Percentiles rank a stretch among this genome's conserved stretches.
phyloP scores from a whole-genome alignment of 83 land plant species.

The Diphasiastrum complanatum region DNA sequence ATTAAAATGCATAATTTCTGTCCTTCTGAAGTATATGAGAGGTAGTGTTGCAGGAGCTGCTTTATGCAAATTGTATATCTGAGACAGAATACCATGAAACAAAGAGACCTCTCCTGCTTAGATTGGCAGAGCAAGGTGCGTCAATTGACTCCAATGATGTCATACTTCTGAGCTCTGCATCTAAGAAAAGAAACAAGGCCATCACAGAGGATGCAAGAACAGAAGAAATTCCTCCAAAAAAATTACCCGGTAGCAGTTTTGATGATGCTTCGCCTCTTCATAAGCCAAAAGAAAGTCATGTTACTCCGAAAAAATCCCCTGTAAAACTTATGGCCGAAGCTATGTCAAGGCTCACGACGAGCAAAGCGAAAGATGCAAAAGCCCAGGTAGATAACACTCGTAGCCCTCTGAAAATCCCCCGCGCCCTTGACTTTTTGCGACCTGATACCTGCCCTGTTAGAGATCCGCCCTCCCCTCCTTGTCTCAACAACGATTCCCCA shows the following conservation, averaged over 20 bases:
- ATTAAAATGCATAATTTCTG: neutral
- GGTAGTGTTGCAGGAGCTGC: constrained; percentile 47
- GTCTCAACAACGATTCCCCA: too few species aligned
- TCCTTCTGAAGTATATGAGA: neutral
- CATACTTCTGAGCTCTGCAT: constrained; percentile 18
- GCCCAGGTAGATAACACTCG: neutral
- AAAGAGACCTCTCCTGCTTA: constrained; percentile 62
- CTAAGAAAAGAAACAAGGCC: neutral
- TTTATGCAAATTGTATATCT: constrained; percentile 68
- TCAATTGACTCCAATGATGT: constrained; percentile 53
- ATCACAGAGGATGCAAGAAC: neutral
- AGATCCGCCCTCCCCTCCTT: constrained; percentile 26
- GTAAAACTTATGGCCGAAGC: constrained; percentile 60
- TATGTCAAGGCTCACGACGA: constrained; percentile 41
- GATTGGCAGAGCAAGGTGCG: constrained; percentile 70
- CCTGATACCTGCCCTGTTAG: constrained; percentile 16
- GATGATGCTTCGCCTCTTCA: too few species aligned
- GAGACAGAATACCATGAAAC: constrained; percentile 66
- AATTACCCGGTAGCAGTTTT: too few species aligned
- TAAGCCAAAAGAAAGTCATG: too few species aligned
- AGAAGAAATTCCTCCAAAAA: too few species aligned
- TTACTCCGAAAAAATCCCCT: constrained; percentile 24
- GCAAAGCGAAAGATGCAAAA: constrained; percentile 15
- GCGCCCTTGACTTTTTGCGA: constrained; percentile 21
- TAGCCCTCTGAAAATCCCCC: constrained; percentile 21